Base-by-base conservation (phyloP, 2,329 filamentous ascomycete genomes). In the Sporothrix brasiliensis region DNA sequence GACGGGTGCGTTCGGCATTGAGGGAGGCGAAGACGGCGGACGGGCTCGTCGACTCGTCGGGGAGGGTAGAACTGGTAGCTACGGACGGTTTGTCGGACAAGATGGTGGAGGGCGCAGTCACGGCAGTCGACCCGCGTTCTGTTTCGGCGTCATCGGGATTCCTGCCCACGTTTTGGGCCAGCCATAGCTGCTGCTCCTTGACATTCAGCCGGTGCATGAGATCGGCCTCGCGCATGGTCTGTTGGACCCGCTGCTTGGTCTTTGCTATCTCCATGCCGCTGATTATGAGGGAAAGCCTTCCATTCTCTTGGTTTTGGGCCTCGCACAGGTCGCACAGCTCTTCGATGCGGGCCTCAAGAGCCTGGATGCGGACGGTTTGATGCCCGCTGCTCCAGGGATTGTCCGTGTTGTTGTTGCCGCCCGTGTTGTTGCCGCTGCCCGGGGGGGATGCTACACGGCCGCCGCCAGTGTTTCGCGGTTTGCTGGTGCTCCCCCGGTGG, bases 121-220 rank as follows among this genome's bases (percentile, higher is more conserved):
- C 14, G 44, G 5, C 44, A 19, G 44, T 9, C 14, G 41, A 16
- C 11, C 41, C 41, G n/a, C 21, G 21, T 24, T 3, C 60, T 44
- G 14, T n/a, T 7, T 21, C 39, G 58, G 10, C 41, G 14, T 50
- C 41, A 10, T 11, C 56, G 3, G 14, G 19, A 13, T 10, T 44
- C 27, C 21, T 7, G 63, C 24, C 41, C 14, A 27, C n/a, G 3
- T 41, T 41, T 3, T 19, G 19, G n/a, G 63, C 63, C 30, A 67
- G 16, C 63, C 49, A 54, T 30, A 67, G 49, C 50, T 54, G 65
- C 34, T 56, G 49, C 30, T 67, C 54, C 49, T 44, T 54, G n/a
- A 27, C 30, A 50, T 44, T 56, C 50, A 54, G 34, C 1, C 34
- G 65, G 34, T 56, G 65, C 65, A 56, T 50, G 13, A 67, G 65